These are phyloP conservation scores for Tulasnella sp. DNA, from an alignment of 768 basidiomycete genomes.

Conservation along the genomic window DNA sequence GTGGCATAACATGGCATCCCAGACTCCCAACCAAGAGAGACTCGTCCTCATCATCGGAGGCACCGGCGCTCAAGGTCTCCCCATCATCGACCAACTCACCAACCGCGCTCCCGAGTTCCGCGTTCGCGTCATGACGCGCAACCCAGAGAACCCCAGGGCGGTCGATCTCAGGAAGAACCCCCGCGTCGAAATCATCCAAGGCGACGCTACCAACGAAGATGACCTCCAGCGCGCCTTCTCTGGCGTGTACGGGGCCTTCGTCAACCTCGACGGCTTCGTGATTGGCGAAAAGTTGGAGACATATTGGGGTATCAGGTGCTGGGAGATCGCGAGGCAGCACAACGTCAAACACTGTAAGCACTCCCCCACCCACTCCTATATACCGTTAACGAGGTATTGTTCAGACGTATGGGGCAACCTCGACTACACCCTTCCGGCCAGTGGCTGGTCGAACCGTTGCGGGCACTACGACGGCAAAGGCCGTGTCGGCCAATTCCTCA, in stretches of 20 bases:
- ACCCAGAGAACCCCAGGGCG: not conserved
- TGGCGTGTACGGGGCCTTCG: constrained; percentile 13
- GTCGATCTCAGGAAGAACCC: not conserved
- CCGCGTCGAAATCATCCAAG: not conserved
- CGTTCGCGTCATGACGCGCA: constrained; percentile 4
- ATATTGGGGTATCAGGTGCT: not conserved
- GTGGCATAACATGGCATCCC: too few species aligned
- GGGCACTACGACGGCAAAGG: too few species aligned
- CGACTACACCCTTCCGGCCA: too few species aligned
- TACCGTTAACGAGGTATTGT: too few species aligned
- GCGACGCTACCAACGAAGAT: not conserved
- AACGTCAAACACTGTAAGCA: constrained; percentile 8
- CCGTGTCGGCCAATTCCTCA: too few species aligned
- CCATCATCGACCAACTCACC: not conserved
- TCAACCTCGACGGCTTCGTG: constrained; percentile 12
- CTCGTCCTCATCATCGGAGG: constrained; percentile 10
- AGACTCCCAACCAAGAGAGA: too few species aligned
- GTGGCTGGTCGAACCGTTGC: too few species aligned
- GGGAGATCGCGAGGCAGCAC: constrained; percentile 1
- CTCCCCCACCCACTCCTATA: too few species aligned
- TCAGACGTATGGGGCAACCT: too few species aligned
- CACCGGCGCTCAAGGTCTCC: constrained; percentile 9
- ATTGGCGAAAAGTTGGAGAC: constrained; percentile 12
- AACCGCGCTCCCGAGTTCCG: not conserved
- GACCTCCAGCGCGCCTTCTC: not conserved